A percentile compares a stretch with the other conserved stretches of the same genome.
Conservation (phyloP, 345 rosid species). For the Eutrema heterophyllum region DNA sequence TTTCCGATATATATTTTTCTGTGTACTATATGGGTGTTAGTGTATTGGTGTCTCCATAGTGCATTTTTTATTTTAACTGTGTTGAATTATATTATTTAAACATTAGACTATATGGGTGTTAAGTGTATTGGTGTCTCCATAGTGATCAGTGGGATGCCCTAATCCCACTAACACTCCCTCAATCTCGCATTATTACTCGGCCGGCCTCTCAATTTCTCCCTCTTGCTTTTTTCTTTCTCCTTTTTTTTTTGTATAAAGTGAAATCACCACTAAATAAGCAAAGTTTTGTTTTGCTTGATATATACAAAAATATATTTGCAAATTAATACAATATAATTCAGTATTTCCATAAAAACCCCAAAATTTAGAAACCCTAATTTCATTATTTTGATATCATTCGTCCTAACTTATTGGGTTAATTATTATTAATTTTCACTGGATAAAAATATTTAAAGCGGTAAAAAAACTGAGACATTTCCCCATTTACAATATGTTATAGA, state of each 20-base stretch:
- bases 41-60: no score
- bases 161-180: slow-evolving; percentile 20
- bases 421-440: background rate
- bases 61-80: no score
- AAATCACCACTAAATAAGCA: background rate
- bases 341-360: background rate
- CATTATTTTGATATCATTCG: background rate
- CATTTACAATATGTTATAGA: background rate
- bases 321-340: background rate
- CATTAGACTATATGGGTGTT: no score
- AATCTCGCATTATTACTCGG: slow-evolving; percentile 29
- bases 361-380: background rate
- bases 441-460: background rate
- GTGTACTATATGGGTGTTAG: no score
- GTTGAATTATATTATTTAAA: no score
- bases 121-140: slow-evolving; percentile 26
- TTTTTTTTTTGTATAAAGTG: background rate
- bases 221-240: background rate
- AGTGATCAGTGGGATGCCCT: slow-evolving; percentile 17
- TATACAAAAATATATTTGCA: background rate
- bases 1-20: no score
- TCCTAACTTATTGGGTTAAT: background rate
- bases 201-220: slow-evolving; percentile 5
- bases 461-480: background rate
- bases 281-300: background rate